Evolutionary conservation across 345 rosid species (phyloP).

Genomic region (Syzygium aromaticum): DNA sequence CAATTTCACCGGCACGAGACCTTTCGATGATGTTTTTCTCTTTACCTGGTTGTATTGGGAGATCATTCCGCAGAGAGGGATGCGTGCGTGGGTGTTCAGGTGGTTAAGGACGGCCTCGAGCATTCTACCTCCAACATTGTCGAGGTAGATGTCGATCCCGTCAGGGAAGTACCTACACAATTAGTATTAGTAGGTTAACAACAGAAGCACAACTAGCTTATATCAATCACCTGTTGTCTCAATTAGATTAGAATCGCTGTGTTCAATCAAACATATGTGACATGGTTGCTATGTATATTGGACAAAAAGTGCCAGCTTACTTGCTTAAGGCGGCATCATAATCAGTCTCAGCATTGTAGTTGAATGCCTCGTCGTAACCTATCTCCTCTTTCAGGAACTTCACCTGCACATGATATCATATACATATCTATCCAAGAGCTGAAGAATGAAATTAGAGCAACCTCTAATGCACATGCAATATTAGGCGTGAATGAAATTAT

Average conservation of each 20-base stretch:
- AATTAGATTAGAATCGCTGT: background rate
- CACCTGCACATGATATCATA: background rate
- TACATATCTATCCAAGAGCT: background rate
- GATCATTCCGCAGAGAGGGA: constrained; percentile 39
- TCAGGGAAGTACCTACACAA: constrained; percentile 24
- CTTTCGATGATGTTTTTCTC: background rate
- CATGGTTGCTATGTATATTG: background rate
- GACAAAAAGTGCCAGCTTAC: background rate
- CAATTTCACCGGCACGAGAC: background rate
- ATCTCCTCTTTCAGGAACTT: background rate
- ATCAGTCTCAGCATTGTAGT: constrained; percentile 1
- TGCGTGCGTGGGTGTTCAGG: constrained; percentile 21
- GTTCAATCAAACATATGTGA: background rate
- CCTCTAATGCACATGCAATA: background rate
- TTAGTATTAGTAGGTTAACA: background rate
- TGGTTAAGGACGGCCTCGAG: constrained; percentile 49
- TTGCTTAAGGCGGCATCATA: constrained; percentile 2
- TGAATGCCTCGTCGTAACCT: background rate
- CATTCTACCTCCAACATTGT: constrained; percentile 50
- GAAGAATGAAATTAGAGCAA: background rate
- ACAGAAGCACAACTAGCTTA: background rate
- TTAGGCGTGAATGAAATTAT: background rate
- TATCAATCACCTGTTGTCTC: background rate
- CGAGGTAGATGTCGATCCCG: constrained; percentile 41
- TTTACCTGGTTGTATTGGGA: constrained; percentile 38